Evolutionary conservation across 1,139 yeast species (phyloP).

Genomic region (Scheffersomyces cryptocercus): DNA sequence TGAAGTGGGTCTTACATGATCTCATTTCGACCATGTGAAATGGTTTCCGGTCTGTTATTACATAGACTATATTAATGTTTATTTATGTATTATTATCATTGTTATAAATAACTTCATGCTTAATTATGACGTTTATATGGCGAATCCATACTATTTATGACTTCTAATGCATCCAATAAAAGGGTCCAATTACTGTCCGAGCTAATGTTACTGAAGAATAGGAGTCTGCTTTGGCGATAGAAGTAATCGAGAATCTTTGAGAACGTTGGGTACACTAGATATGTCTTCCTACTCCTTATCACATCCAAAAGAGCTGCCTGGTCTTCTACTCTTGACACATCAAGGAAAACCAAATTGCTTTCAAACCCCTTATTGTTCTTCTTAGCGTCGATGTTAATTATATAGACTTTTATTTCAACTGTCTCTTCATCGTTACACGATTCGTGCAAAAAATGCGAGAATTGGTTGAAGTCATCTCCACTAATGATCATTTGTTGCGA

Average conservation of each 20-base stretch:
- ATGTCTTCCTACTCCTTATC: slow-evolving; percentile 1
- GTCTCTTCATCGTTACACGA: not conserved
- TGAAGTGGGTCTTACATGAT: slow-evolving; percentile 72
- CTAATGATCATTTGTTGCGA: slow-evolving; percentile 25
- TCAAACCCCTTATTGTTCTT: slow-evolving; percentile 6
- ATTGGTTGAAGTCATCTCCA: slow-evolving; percentile 6
- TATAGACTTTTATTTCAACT: slow-evolving; percentile 4
- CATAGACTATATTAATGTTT: not conserved
- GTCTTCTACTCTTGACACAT: slow-evolving; percentile 8
- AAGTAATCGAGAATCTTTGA: slow-evolving; percentile 18
- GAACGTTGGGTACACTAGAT: slow-evolving; percentile 3
- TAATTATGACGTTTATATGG: slow-evolving; percentile 17
- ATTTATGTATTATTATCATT: slow-evolving; percentile 1
- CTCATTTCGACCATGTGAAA: slow-evolving; percentile 37
- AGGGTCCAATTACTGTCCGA: no score
- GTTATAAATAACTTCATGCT: slow-evolving; percentile 1
- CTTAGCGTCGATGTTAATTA: slow-evolving; percentile 8
- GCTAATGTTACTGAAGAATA: slow-evolving; percentile 17
- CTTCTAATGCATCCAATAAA: slow-evolving; percentile 14
- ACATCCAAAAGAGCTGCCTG: not conserved
- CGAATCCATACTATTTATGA: slow-evolving; percentile 18
- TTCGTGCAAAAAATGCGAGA: slow-evolving; percentile 5
- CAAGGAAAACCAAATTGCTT: slow-evolving; percentile 16
- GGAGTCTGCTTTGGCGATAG: slow-evolving; percentile 23
- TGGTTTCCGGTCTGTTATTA: not conserved